Evolutionary conservation across 2,329 filamentous ascomycete species (phyloP), one percentile per base, ranked within the genome.

Genomic region (Dothideomycetes sp.): DNA sequence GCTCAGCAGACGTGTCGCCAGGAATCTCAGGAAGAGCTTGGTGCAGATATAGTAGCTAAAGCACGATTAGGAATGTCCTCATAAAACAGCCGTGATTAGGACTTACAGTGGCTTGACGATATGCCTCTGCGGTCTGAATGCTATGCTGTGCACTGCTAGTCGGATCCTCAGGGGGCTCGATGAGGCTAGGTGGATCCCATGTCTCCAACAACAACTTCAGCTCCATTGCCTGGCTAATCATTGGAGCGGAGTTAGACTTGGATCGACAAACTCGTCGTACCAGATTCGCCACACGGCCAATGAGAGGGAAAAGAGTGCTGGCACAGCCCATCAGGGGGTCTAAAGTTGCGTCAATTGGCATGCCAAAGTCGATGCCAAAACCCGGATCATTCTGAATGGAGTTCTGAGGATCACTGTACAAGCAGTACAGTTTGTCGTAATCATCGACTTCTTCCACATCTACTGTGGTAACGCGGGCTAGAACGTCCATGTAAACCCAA

Each of bases 401-500:
- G 22, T 27, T 27, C 9, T 38, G 18, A 7, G 42, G 36, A 9
- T 45, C 49, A 15, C 55, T 47, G 18, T 53, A 55, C n/a, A 49
- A 48, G 18, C 50, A 47, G 34, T 55, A 52, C 11, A 63, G 53
- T 31, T 64, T 61, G 33, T 73, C 65, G 40, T 75, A 72, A 49
- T 75, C 70, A 34, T 67, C 66, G 3, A 65, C 65, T 10, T 75
- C 72, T 17, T 74, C 72, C 27, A 72, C 69, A 42, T 76, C 73
- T 3, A 74, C 59, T 3, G 77, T 77, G 0, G 78, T 83, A 36
- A 84, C 60, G 11, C 79, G 71, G 17, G 79, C 75, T 45, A 84
- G 78, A 19, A 84, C 80, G 53, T 83, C 78, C 71, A 83, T 79
- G 50, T 84, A 84, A 5, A 83, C 69, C 75, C 77, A 84, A 3